Percentiles rank a stretch among this genome's conserved stretches.
These are phyloP conservation scores for Termitomyces sp. DNA, from an alignment of 768 basidiomycete species.

Conservation along the genomic window DNA sequence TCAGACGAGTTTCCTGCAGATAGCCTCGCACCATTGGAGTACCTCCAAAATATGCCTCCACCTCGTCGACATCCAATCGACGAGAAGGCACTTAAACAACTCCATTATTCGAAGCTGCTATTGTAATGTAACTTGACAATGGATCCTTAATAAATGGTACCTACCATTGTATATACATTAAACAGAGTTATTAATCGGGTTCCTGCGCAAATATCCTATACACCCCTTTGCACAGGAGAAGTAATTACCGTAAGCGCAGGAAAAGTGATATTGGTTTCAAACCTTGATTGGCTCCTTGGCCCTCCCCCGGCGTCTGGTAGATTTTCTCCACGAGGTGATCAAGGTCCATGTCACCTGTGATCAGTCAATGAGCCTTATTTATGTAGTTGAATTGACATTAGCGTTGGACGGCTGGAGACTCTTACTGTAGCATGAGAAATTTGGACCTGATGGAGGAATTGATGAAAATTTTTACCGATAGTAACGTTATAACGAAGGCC, in stretches of 20 bases:
- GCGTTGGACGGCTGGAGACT: neutral
- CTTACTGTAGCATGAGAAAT: neutral
- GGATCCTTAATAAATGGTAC: neutral
- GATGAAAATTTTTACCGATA: neutral
- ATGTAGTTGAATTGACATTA: neutral
- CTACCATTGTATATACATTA: neutral
- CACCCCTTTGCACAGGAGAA: neutral
- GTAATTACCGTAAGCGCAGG: neutral
- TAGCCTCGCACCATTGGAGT: slow-evolving; percentile 60
- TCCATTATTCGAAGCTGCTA: slow-evolving; percentile 22
- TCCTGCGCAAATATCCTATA: neutral
- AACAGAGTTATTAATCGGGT: neutral
- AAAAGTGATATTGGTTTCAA: neutral
- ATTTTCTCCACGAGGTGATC: neutral
- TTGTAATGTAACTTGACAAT: slow-evolving; percentile 5
- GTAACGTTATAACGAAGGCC: neutral
- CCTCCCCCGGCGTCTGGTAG: neutral
- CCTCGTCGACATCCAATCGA: slow-evolving; percentile 66
- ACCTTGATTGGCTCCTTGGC: neutral
- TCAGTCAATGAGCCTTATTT: neutral
- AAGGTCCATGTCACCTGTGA: neutral
- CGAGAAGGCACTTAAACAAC: slow-evolving; percentile 35
- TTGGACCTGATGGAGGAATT: slow-evolving; percentile 1
- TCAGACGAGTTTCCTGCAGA: slow-evolving; percentile 24
- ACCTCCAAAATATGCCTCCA: slow-evolving; percentile 58